These are phyloP conservation scores for Papiliotrema fonsecae DNA, from an alignment of 1,284 basidiomycete genomes.

Conservation along the genomic window DNA sequence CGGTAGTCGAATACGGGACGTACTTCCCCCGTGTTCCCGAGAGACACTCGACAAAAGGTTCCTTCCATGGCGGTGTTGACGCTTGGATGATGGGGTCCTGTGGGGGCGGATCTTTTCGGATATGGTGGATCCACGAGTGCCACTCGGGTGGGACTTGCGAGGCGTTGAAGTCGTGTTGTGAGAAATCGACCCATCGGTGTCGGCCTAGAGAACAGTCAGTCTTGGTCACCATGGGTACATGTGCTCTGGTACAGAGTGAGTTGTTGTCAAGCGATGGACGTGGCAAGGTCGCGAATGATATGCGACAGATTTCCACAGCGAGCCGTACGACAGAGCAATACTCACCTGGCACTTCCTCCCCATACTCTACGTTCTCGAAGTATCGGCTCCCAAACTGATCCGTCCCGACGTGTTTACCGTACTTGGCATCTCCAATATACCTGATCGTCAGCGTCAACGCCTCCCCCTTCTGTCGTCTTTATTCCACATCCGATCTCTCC, in stretches of 20 bases:
- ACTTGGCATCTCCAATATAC: constrained; percentile 88
- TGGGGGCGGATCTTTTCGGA: constrained; percentile 71
- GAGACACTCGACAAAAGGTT: constrained; percentile 62
- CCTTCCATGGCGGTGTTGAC: constrained; percentile 70
- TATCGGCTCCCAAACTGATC: constrained; percentile 92
- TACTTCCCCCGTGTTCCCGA: constrained; percentile 87
- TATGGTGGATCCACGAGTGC: constrained; percentile 92
- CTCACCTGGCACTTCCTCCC: constrained; percentile 79
- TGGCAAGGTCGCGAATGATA: neutral
- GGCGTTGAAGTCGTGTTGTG: constrained; percentile 81
- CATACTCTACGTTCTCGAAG: constrained; percentile 78
- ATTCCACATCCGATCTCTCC: too few relatives aligned
- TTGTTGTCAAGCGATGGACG: too few relatives aligned
- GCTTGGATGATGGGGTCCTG: constrained; percentile 68
- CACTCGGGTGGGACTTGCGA: constrained; percentile 88
- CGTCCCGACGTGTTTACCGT: constrained; percentile 67
- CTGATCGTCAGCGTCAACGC: constrained; percentile 47
- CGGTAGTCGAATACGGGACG: constrained; percentile 78
- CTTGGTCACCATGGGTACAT: too few relatives aligned
- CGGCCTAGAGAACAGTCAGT: constrained; percentile 17
- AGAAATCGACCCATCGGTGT: constrained; percentile 65
- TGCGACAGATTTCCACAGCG: neutral
- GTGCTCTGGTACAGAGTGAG: too few relatives aligned
- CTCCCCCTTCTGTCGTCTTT: too few relatives aligned
- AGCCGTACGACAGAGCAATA: constrained; percentile 11